phyloP scores from a whole-genome alignment of 1,284 basidiomycete genomes.

The Apiotrichum gamsii region DNA sequence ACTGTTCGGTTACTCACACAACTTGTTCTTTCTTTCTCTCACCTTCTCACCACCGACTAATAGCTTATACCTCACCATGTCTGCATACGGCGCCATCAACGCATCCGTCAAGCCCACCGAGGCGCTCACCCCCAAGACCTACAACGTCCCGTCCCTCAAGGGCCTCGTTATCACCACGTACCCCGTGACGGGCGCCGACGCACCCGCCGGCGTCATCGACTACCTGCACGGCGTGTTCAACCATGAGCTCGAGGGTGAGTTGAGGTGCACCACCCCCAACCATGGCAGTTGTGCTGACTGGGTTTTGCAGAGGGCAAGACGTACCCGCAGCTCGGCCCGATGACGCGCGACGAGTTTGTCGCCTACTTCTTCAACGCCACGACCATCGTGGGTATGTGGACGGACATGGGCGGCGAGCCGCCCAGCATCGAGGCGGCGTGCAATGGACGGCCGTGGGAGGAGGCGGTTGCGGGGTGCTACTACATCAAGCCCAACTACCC shows the following conservation, averaged over 20 bases:
- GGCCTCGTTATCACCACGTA: slow-evolving; percentile 52
- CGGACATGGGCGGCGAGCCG: slow-evolving; percentile 22
- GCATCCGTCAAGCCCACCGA: slow-evolving; percentile 23
- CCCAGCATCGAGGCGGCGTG: slow-evolving; percentile 27
- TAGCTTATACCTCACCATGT: too few relatives aligned
- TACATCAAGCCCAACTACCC: slow-evolving; percentile 90
- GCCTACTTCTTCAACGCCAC: slow-evolving; percentile 66
- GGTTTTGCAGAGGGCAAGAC: slow-evolving; percentile 56
- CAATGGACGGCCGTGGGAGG: slow-evolving; percentile 55
- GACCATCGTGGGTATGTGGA: slow-evolving; percentile 63
- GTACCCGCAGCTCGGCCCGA: slow-evolving; percentile 70
- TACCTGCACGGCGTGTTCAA: slow-evolving; percentile 63
- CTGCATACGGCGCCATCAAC: slow-evolving; percentile 52
- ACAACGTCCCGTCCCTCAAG: slow-evolving; percentile 30
- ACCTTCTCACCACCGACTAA: too few relatives aligned
- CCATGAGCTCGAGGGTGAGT: slow-evolving; percentile 59
- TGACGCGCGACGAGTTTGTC: slow-evolving; percentile 57
- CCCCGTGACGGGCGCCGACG: slow-evolving; percentile 57
- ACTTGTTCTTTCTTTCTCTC: too few relatives aligned
- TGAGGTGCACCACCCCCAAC: too few relatives aligned
- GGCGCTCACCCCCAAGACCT: slow-evolving; percentile 44
- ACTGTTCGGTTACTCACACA: too few relatives aligned
- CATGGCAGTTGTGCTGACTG: background rate
- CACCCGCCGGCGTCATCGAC: slow-evolving; percentile 55
- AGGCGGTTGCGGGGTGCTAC: slow-evolving; percentile 70